Base-by-base conservation (phyloP, 352 stramenopile species). In the Phytopythium montanum region DNA sequence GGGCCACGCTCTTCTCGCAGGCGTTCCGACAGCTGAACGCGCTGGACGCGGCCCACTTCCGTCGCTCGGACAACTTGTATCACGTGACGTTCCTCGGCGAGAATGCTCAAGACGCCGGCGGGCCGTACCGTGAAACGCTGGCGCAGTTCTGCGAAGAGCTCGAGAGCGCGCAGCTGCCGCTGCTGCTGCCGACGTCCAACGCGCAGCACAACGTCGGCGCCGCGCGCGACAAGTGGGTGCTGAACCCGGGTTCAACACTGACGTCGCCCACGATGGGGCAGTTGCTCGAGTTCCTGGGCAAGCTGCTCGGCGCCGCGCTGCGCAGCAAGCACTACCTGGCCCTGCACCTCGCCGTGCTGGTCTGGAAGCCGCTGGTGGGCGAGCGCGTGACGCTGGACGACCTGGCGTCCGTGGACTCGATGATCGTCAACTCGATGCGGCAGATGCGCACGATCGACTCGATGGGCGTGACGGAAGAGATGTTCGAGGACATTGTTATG, bases 251-350 rank as follows among this genome's bases (percentile, higher is more conserved):
- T 18, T 78, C 91, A 14, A n/a, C 19, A 6, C 53, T 59, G 21
- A 70, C 57, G 10, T 70, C 61, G n/a, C 31, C 44, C 0, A 86
- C 69, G 34, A 54, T 78, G 19, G 65, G 87, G 21, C 79, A 87
- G 31, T 96, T 97, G 82, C 92, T 95, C 36, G 81, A 94, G 51
- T 98, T 98, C 54, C 67, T 98, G 12, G 94, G 94, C 9, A 97
- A 97, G 60, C 68, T 98, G 5, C 94, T 98, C 70, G 94, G 92
- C 0, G 78, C 88, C 19, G 75, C 71, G 6, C 79, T 97, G 33
- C 88, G 92, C 4, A 95, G 85, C 55, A 92, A 96, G 41, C 74
- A 96, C 45, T 96, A 93, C 42, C 70, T 98, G n/a, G 71, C 87
- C 2, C 69, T 98, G 28, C 85, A 94, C 33, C 59, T 98, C 34